A percentile compares a stretch with the other conserved stretches of the same genome.
Evolutionary conservation across 768 basidiomycete genomes (phyloP).

Genomic region (Kwoniella sp.): DNA sequence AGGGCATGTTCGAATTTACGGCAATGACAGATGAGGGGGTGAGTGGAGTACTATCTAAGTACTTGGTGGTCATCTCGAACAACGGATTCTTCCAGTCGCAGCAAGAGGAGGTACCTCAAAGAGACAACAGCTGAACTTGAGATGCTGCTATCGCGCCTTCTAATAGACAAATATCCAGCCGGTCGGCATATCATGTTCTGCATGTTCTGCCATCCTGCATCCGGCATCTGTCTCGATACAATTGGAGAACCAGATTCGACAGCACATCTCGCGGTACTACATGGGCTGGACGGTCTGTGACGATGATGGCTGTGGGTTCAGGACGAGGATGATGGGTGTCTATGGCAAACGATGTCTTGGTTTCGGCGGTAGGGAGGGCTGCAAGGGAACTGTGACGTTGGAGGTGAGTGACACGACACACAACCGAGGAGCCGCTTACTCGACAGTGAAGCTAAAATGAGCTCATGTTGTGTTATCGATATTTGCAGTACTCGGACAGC

Average conservation of each 20-base stretch:
- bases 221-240: slow-evolving; percentile 74
- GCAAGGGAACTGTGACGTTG: slow-evolving; percentile 70
- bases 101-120: too few species aligned
- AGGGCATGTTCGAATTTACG: slow-evolving; percentile 58
- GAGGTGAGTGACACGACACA: slow-evolving; percentile 66
- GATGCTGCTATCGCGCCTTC: slow-evolving; percentile 1
- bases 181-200: slow-evolving; percentile 71
- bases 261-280: slow-evolving; percentile 78
- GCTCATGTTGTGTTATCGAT: not conserved
- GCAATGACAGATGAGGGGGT: slow-evolving; percentile 56
- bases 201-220: slow-evolving; percentile 64
- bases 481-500: slow-evolving; percentile 76
- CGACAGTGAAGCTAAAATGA: not conserved
- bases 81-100: too few species aligned
- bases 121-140: too few species aligned
- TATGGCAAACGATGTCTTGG: slow-evolving; percentile 81
- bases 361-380: slow-evolving; percentile 59
- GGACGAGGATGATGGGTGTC: slow-evolving; percentile 92
- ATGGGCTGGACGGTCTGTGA: slow-evolving; percentile 86
- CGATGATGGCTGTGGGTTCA: slow-evolving; percentile 76
- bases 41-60: slow-evolving; percentile 12
- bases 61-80: too few species aligned
- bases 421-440: too few species aligned
- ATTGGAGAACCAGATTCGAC: slow-evolving; percentile 81
- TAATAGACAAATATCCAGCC: slow-evolving; percentile 67